Percentiles rank a stretch among this genome's conserved stretches.
Conservation (phyloP, 23 red algal genomes). For the Gracilaria caudata region DNA sequence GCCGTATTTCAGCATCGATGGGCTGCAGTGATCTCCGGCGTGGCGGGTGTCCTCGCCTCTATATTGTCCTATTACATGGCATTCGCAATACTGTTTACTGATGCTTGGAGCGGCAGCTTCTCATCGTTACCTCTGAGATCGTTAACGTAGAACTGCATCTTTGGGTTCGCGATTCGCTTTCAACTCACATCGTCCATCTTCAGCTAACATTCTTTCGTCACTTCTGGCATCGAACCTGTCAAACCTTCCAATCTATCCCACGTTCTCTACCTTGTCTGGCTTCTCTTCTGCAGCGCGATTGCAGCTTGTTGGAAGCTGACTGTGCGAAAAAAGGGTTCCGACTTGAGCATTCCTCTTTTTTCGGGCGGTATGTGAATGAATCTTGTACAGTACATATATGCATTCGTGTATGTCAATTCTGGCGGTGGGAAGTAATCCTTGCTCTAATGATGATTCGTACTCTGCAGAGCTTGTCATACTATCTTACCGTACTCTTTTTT, state of each 20-base stretch:
- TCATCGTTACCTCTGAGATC: constrained; percentile 9
- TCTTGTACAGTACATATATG: background rate
- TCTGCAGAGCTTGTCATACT: too few species aligned
- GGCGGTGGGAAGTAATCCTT: background rate
- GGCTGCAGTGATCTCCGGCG: background rate
- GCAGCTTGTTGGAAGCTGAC: too few species aligned
- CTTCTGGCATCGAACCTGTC: too few species aligned
- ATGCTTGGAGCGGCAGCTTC: background rate
- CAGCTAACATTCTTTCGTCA: background rate
- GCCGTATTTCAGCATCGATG: constrained; percentile 2
- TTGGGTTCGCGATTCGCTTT: too few species aligned
- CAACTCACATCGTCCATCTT: background rate
- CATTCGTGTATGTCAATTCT: background rate
- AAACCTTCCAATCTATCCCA: too few species aligned
- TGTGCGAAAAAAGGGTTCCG: too few species aligned
- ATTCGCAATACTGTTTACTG: background rate
- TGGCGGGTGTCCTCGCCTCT: background rate
- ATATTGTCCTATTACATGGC: constrained; percentile 12
- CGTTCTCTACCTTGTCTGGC: too few species aligned
- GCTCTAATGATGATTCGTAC: too few species aligned
- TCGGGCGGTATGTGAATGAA: too few species aligned
- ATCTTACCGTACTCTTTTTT: too few species aligned
- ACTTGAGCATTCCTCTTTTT: too few species aligned
- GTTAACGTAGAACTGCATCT: constrained; percentile 5
- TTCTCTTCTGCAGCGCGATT: too few species aligned